phyloP scores from a whole-genome alignment of 495 filamentous ascomycete genomes.

The Durotheca rogersii region DNA sequence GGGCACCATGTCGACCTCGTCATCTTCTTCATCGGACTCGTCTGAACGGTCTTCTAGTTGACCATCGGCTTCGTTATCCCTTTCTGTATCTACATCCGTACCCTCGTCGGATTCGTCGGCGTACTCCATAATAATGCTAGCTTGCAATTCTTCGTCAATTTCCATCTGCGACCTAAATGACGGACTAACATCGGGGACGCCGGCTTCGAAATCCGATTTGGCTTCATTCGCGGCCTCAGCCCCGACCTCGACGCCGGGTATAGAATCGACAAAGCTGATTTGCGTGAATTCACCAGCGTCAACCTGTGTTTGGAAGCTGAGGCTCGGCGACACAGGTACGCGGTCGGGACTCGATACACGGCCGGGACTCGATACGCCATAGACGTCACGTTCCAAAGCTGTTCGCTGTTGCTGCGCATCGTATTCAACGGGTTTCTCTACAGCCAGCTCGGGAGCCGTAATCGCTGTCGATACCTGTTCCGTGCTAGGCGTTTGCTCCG shows the following conservation, averaged over 20 bases:
- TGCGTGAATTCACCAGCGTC: conserved; percentile 8
- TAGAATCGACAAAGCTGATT: conserved; percentile 5
- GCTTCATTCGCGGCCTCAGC: conserved; percentile 1
- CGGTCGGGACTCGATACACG: not conserved
- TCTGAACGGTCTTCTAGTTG: conserved; percentile 4
- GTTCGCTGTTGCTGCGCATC: conserved; percentile 1
- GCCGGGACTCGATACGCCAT: not conserved
- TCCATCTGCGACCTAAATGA: conserved; percentile 33
- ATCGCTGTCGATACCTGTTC: not conserved
- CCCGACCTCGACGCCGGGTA: not conserved
- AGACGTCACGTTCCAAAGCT: not conserved
- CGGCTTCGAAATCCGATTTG: not conserved
- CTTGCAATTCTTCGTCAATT: conserved; percentile 34
- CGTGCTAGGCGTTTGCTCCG: not conserved
- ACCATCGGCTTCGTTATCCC: not conserved
- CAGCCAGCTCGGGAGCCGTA: not conserved
- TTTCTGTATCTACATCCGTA: not conserved
- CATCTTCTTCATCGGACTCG: not conserved
- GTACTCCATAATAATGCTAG: conserved; percentile 28
- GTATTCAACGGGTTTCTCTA: not conserved
- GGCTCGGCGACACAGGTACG: conserved; percentile 8
- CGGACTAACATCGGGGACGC: conserved; percentile 3
- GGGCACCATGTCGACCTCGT: conserved; percentile 1
- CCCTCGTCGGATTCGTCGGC: conserved; percentile 18
- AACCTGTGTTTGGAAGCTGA: conserved; percentile 28